phyloP scores from a whole-genome alignment of 768 basidiomycete genomes.

The Mycena epipterygia region DNA sequence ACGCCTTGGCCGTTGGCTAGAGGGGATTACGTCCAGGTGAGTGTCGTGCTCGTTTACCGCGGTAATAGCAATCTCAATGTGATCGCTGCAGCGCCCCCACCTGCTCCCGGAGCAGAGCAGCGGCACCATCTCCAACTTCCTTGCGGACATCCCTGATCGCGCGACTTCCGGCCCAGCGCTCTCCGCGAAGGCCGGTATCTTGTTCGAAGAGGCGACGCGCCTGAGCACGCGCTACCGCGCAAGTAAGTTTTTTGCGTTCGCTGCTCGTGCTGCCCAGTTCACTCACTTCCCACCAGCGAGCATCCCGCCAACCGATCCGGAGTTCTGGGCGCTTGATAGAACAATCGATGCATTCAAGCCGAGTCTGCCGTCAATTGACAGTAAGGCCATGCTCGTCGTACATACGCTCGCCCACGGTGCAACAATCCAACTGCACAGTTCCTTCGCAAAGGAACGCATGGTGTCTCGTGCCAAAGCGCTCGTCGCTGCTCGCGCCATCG shows the following conservation, averaged over 20 bases:
- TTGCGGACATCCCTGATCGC: slow-evolving; percentile 11
- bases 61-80: not conserved
- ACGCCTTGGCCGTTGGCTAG: slow-evolving; percentile 31
- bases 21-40: slow-evolving; percentile 19
- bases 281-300: not conserved
- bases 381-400: slow-evolving; percentile 36
- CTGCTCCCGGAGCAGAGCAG: not conserved
- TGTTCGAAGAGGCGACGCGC: slow-evolving; percentile 40
- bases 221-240: not conserved
- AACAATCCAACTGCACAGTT: slow-evolving; percentile 42
- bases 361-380: slow-evolving; percentile 1
- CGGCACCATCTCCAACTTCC: slow-evolving; percentile 24
- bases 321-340: slow-evolving; percentile 41
- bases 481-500: slow-evolving; percentile 18
- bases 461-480: slow-evolving; percentile 13
- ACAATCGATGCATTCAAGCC: slow-evolving; percentile 20
- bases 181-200: slow-evolving; percentile 25
- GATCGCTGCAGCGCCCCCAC: not conserved
- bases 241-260: not conserved
- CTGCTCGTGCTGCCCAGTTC: not conserved
- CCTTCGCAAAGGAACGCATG: slow-evolving; percentile 24
- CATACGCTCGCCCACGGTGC: slow-evolving; percentile 43
- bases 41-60: not conserved
- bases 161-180: slow-evolving; percentile 5
- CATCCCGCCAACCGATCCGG: slow-evolving; percentile 24